Conservation (phyloP, 2,329 filamentous ascomycete species). For the Saccharata proteae region DNA sequence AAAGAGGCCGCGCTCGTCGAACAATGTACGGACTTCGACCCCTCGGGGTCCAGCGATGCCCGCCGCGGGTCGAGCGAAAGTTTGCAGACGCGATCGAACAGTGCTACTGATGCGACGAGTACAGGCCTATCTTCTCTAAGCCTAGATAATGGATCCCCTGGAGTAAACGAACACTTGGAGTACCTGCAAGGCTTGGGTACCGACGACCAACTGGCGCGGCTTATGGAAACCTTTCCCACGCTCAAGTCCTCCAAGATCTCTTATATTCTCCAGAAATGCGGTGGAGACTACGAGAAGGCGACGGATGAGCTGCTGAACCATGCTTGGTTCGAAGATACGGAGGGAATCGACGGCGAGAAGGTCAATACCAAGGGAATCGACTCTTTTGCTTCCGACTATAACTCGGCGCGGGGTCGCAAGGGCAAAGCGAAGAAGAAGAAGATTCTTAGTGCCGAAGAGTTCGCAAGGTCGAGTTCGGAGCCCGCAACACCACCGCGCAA, state of each 20-base stretch:
- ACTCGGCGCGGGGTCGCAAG: slow-evolving; percentile 29
- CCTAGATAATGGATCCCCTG: slow-evolving; percentile 14
- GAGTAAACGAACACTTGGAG: slow-evolving; percentile 10
- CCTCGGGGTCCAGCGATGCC: slow-evolving; percentile 53
- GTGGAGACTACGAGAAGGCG: slow-evolving; percentile 54
- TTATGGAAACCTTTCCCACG: slow-evolving; percentile 60
- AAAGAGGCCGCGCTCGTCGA: slow-evolving; percentile 52
- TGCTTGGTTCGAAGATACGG: slow-evolving; percentile 60
- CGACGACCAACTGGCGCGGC: slow-evolving; percentile 46
- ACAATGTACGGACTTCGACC: slow-evolving; percentile 66
- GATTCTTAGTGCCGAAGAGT: slow-evolving; percentile 18
- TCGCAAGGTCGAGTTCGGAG: slow-evolving; percentile 13
- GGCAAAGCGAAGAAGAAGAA: slow-evolving; percentile 24
- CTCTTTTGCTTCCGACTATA: slow-evolving; percentile 55
- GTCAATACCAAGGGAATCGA: slow-evolving; percentile 61
- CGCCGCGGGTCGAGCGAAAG: slow-evolving; percentile 18
- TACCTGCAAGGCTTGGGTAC: slow-evolving; percentile 25
- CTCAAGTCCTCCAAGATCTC: slow-evolving; percentile 54
- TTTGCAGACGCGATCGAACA: no score
- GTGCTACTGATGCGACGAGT: slow-evolving; percentile 38
- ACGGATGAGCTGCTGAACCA: slow-evolving; percentile 74
- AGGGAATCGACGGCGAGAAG: slow-evolving; percentile 34
- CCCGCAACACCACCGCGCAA: slow-evolving; percentile 25
- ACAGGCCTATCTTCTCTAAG: slow-evolving; percentile 31
- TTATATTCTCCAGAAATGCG: slow-evolving; percentile 54